These are phyloP conservation scores for Leccinum arenicola DNA, from an alignment of 768 basidiomycete species.

Conservation along the genomic window DNA sequence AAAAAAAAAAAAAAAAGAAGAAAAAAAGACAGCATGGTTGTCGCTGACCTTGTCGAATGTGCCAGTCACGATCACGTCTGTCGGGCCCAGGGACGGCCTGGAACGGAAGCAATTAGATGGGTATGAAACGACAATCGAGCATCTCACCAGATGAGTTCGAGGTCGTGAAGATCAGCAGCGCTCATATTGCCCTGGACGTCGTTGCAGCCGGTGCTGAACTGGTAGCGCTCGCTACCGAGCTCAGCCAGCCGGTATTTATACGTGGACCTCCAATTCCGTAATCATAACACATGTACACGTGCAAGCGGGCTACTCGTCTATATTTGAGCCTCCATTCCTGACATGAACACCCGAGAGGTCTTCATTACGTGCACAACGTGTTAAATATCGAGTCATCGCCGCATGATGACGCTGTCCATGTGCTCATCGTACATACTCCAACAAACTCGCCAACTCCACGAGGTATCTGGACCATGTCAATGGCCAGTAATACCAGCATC, in stretches of 20 bases:
- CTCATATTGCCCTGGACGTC: constrained; percentile 33
- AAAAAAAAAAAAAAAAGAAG: background rate
- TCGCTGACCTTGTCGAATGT: constrained; percentile 70
- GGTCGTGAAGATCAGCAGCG: constrained; percentile 45
- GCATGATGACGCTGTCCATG: background rate
- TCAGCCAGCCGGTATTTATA: constrained; percentile 22
- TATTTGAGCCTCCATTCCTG: background rate
- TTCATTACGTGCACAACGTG: constrained; percentile 16
- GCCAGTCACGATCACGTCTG: constrained; percentile 66
- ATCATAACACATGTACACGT: constrained; percentile 24
- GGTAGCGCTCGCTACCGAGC: background rate
- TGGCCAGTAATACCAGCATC: constrained; percentile 7
- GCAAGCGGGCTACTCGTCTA: background rate
- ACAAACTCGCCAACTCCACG: constrained; percentile 10
- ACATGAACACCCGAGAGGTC: background rate
- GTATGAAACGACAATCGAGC: constrained; percentile 3
- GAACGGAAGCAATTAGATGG: constrained; percentile 10
- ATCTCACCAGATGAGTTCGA: constrained; percentile 50
- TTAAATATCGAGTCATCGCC: background rate
- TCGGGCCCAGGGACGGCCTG: constrained; percentile 60
- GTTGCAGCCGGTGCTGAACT: constrained; percentile 22
- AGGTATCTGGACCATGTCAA: constrained; percentile 10
- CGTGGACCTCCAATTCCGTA: constrained; percentile 16
- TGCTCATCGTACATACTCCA: constrained; percentile 1
- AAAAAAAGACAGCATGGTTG: background rate